phyloP scores from a whole-genome alignment of 2,329 filamentous ascomycete genomes.

The Sclerotinia subarctica region DNA sequence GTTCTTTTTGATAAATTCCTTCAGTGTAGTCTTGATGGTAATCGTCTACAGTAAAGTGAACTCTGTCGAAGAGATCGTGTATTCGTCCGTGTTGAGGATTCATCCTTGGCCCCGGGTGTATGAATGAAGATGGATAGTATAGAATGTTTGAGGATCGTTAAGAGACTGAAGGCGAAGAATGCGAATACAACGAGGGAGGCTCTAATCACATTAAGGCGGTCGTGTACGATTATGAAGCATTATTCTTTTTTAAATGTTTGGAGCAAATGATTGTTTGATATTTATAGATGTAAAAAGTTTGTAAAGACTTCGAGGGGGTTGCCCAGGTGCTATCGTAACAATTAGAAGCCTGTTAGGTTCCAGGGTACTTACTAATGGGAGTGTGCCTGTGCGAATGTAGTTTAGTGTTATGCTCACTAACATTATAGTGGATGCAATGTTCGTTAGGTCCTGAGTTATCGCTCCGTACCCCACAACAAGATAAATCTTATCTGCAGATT shows the following conservation, averaged over 20 bases:
- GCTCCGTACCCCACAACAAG: slow-evolving; percentile 14
- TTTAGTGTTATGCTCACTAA: neutral
- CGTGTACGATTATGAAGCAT: slow-evolving; percentile 10
- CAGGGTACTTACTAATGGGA: neutral
- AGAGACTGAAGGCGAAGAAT: neutral
- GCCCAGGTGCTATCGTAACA: neutral
- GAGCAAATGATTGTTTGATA: neutral
- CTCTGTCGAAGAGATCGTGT: slow-evolving; percentile 34
- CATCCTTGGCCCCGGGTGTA: slow-evolving; percentile 39
- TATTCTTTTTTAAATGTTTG: neutral
- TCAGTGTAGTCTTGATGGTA: slow-evolving; percentile 39
- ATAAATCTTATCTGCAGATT: slow-evolving; percentile 6
- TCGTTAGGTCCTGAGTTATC: neutral
- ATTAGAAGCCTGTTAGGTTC: neutral
- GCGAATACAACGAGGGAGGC: neutral
- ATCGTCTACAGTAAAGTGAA: slow-evolving; percentile 29
- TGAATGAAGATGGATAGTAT: slow-evolving; percentile 6
- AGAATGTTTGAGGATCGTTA: neutral
- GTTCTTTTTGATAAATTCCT: slow-evolving; percentile 22
- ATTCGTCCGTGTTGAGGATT: slow-evolving; percentile 28
- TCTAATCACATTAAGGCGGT: slow-evolving; percentile 14
- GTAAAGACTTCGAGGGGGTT: neutral
- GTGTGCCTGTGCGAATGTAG: neutral
- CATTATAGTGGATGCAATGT: neutral
- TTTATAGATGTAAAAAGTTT: neutral